Percentiles rank a stretch among this genome's conserved stretches.
These are phyloP conservation scores for Hepatocystis sp. DNA, from an alignment of 169 alveolate genomes.

Conservation along the genomic window DNA sequence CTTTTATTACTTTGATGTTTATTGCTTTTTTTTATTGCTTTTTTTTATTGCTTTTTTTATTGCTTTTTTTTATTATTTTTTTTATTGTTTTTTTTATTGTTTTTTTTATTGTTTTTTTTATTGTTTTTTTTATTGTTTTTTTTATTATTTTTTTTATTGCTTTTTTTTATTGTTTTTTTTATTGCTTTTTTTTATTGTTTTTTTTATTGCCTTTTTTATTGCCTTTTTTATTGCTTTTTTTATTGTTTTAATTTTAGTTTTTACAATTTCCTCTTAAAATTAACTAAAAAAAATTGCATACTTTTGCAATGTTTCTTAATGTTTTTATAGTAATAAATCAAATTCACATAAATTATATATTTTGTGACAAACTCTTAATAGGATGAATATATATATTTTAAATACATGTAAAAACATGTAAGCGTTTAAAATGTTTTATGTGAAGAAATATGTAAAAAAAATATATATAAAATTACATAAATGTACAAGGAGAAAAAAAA, in stretches of 20 bases:
- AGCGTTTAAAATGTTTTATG: background rate
- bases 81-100: background rate
- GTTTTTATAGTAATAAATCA: background rate
- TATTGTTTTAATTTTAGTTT: too few species aligned
- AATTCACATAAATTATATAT: constrained; percentile 10
- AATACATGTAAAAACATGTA: too few species aligned
- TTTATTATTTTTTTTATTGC: background rate
- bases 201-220: background rate
- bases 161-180: constrained; percentile 1
- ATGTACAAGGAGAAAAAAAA: background rate
- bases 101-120: background rate
- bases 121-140: background rate
- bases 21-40: too few species aligned
- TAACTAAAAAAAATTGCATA: too few species aligned
- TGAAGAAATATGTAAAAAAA: too few species aligned
- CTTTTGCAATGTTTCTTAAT: too few species aligned
- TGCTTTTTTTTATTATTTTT: background rate
- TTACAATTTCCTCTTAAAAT: too few species aligned
- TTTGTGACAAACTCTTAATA: too few species aligned
- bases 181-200: background rate
- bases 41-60: background rate
- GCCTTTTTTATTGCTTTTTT: too few species aligned
- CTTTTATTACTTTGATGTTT: too few species aligned
- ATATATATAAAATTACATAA: background rate
- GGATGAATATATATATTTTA: too few species aligned